Evolutionary conservation across 2,329 filamentous ascomycete genomes (phyloP).

Genomic region (Penicillium sp.): DNA sequence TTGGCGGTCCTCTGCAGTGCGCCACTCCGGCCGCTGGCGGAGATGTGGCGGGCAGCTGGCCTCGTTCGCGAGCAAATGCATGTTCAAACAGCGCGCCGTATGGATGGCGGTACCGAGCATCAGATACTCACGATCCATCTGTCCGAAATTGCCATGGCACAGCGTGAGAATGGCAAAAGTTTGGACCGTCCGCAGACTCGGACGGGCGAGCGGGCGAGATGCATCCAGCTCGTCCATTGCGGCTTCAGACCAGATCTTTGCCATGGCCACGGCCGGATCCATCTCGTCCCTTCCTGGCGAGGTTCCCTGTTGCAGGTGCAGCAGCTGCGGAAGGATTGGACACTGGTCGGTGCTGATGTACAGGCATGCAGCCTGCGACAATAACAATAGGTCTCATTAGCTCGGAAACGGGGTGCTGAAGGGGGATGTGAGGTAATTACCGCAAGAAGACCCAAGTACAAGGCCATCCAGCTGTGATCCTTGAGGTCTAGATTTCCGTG

Average conservation of each 20-base stretch:
- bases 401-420: too few species aligned
- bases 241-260: background rate
- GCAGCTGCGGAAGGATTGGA: too few species aligned
- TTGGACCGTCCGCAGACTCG: conserved; percentile 8
- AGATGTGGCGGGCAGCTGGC: conserved; percentile 7
- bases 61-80: conserved; percentile 16
- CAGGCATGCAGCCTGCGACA: too few species aligned
- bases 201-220: background rate
- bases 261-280: background rate
- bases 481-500: background rate
- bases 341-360: too few species aligned
- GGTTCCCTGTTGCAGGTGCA: too few species aligned
- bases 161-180: conserved; percentile 10
- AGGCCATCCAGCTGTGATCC: conserved; percentile 9
- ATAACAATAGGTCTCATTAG: background rate
- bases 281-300: too few species aligned
- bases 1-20: conserved; percentile 6
- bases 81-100: conserved; percentile 11
- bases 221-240: background rate
- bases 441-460: conserved; percentile 15
- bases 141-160: conserved; percentile 12
- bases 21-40: conserved; percentile 5
- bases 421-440: background rate
- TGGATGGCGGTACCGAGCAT: conserved; percentile 16
- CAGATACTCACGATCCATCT: conserved; percentile 17